phyloP scores from a whole-genome alignment of 2,329 filamentous ascomycete genomes.

The Aspergillus japonicus region DNA sequence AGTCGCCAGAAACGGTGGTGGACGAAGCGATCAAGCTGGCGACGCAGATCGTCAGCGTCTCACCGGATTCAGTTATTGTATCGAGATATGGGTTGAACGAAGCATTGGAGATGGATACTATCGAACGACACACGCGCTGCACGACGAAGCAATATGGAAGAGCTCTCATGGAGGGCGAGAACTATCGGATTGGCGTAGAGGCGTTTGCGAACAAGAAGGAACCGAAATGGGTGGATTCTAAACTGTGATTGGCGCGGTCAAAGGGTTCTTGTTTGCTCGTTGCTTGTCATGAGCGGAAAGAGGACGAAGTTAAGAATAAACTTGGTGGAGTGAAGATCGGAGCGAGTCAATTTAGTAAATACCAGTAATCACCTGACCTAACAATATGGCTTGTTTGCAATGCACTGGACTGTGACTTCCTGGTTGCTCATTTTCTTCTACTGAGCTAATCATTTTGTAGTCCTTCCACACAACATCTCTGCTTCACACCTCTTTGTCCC shows the following conservation, averaged over 20 bases:
- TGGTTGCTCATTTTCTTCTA: too few relatives aligned
- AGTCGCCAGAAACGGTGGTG: conserved; percentile 71
- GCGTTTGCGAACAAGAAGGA: conserved; percentile 73
- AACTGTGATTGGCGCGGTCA: neutral
- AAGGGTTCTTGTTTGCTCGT: too few relatives aligned
- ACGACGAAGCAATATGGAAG: conserved; percentile 84
- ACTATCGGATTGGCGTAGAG: conserved; percentile 78
- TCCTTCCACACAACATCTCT: too few relatives aligned
- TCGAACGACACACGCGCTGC: conserved; percentile 66
- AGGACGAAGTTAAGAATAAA: too few relatives aligned
- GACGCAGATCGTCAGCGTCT: conserved; percentile 59
- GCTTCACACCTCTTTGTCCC: too few relatives aligned
- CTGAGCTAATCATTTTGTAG: too few relatives aligned
- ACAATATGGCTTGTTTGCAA: too few relatives aligned
- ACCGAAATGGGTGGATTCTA: conserved; percentile 67
- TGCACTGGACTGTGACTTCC: too few relatives aligned
- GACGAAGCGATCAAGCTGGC: conserved; percentile 68
- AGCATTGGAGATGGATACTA: conserved; percentile 64
- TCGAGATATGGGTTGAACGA: conserved; percentile 66
- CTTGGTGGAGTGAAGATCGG: too few relatives aligned
- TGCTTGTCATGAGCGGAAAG: too few relatives aligned
- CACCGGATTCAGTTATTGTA: conserved; percentile 73
- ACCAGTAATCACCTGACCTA: too few relatives aligned
- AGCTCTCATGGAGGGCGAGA: conserved; percentile 77
- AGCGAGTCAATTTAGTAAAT: too few relatives aligned